These are phyloP conservation scores for Claviceps humidiphila DNA, from an alignment of 2,329 filamentous ascomycete genomes.

Conservation along the genomic window DNA sequence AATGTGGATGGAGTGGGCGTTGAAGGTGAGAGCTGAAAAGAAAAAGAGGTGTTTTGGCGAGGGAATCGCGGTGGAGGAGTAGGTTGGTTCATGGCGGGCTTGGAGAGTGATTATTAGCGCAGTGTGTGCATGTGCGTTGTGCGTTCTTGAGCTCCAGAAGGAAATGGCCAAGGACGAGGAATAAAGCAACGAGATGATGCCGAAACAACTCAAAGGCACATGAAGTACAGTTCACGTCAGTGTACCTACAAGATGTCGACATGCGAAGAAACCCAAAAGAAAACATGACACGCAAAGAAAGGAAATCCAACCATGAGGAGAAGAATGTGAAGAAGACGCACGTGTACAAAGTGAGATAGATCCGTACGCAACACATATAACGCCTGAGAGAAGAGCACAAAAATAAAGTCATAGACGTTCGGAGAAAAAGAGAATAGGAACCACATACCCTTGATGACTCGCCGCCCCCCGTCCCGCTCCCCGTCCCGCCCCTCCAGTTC, in stretches of 20 bases:
- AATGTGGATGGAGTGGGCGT: slow-evolving; percentile 83
- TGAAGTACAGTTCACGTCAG: no score
- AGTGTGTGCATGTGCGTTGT: neutral
- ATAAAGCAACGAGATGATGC: no score
- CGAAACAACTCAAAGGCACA: no score
- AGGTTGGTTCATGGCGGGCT: slow-evolving; percentile 19
- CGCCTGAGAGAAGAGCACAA: no score
- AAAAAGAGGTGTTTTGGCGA: slow-evolving; percentile 66
- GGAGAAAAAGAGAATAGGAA: no score
- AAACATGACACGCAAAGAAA: neutral
- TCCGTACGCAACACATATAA: no score
- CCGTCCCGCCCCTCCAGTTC: slow-evolving; percentile 3
- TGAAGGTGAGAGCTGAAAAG: slow-evolving; percentile 83
- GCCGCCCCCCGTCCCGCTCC: slow-evolving; percentile 8
- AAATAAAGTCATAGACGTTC: neutral
- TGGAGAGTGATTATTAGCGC: neutral
- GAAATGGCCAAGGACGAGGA: no score
- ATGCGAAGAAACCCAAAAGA: neutral
- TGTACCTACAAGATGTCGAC: no score
- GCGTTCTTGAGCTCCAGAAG: neutral
- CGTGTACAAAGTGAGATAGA: no score
- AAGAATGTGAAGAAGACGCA: no score
- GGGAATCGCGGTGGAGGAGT: slow-evolving; percentile 45
- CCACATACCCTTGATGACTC: slow-evolving; percentile 16
- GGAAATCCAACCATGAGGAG: no score